Conservation (phyloP, 495 filamentous ascomycete species). For the Aspergillus funiculosus region DNA sequence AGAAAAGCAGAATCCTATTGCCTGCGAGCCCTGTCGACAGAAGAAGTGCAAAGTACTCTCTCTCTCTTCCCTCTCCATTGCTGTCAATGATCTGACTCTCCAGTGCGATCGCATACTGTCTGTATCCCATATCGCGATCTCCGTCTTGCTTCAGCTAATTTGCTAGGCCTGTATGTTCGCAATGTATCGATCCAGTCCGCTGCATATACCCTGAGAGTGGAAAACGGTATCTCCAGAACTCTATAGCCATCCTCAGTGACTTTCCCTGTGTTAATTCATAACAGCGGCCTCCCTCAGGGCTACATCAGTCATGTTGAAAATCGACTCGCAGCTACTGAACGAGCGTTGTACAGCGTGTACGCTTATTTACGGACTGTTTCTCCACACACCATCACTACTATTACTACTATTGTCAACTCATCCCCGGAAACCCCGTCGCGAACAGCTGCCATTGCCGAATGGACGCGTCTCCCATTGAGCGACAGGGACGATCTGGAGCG, state of each 20-base stretch:
- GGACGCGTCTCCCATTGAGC: slow-evolving; percentile 15
- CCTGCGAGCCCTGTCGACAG: slow-evolving; percentile 26
- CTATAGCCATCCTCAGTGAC: not conserved
- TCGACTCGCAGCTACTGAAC: slow-evolving; percentile 21
- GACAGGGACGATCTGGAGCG: slow-evolving; percentile 11
- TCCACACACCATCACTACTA: not conserved
- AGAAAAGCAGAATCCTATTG: slow-evolving; percentile 21
- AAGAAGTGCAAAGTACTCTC: slow-evolving; percentile 26
- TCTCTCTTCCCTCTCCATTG: not conserved
- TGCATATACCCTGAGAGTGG: slow-evolving; percentile 24
- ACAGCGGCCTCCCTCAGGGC: slow-evolving; percentile 22
- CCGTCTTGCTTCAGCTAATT: not conserved
- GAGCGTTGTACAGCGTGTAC: slow-evolving; percentile 17
- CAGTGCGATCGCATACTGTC: slow-evolving; percentile 25
- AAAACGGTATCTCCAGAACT: slow-evolving; percentile 16
- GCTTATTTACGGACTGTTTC: slow-evolving; percentile 12
- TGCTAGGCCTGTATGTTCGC: slow-evolving; percentile 20
- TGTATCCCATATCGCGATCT: not conserved
- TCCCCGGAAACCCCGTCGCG: slow-evolving; percentile 2
- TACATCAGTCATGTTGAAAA: slow-evolving; percentile 23
- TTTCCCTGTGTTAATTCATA: not conserved
- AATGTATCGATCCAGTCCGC: slow-evolving; percentile 17
- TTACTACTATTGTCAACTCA: not conserved
- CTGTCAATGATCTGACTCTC: not conserved
- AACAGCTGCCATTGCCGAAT: slow-evolving; percentile 13